These are phyloP conservation scores for Paxillus ammoniavirescens DNA, from an alignment of 768 basidiomycete species.

Conservation along the genomic window DNA sequence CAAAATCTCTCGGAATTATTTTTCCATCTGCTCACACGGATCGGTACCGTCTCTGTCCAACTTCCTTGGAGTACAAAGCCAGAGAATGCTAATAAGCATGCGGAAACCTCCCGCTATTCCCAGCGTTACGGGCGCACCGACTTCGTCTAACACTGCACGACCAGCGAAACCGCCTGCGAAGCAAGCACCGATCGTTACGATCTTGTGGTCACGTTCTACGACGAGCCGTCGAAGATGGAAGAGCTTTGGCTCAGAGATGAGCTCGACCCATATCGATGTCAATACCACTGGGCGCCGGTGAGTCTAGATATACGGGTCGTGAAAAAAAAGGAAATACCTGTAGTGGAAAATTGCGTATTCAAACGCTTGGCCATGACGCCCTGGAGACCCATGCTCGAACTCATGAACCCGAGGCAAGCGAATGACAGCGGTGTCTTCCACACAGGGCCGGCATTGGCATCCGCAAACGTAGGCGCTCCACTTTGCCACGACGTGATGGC, in stretches of 20 bases:
- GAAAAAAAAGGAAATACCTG: conserved; percentile 42
- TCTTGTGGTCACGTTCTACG: conserved; percentile 63
- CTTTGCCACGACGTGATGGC: conserved; percentile 70
- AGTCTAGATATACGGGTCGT: background rate
- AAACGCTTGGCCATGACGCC: conserved; percentile 77
- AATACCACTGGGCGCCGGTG: conserved; percentile 53
- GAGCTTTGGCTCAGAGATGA: conserved; percentile 73
- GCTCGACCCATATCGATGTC: conserved; percentile 84
- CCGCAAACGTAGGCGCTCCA: conserved; percentile 51
- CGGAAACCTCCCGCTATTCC: conserved; percentile 65
- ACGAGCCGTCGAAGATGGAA: conserved; percentile 52
- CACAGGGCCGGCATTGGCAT: conserved; percentile 52
- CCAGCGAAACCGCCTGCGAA: conserved; percentile 71
- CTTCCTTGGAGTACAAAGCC: conserved; percentile 54
- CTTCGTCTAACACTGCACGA: conserved; percentile 51
- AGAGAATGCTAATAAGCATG: conserved; percentile 54
- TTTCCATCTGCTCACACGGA: no score
- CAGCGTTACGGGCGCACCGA: conserved; percentile 58
- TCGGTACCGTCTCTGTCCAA: background rate
- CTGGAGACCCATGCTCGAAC: conserved; percentile 75
- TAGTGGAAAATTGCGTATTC: conserved; percentile 73
- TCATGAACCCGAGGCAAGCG: conserved; percentile 73
- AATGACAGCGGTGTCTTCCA: conserved; percentile 69
- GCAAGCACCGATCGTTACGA: conserved; percentile 57
- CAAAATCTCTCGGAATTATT: no score